Conservation (phyloP, 2,329 filamentous ascomycete species). For the Talaromyces sp. region DNA sequence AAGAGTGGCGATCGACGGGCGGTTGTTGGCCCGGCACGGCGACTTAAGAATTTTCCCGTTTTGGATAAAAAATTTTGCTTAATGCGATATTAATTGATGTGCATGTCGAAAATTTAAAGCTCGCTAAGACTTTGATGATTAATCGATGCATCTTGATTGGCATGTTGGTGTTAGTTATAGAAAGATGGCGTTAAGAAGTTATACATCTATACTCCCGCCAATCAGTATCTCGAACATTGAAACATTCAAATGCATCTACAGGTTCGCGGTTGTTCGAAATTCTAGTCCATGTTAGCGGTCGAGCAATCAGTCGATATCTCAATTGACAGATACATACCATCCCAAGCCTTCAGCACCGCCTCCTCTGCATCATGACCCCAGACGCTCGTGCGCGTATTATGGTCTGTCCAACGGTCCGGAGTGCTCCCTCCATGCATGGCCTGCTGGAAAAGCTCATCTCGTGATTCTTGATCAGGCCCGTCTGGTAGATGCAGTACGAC, state of each 20-base stretch:
- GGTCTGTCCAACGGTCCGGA: slow-evolving; percentile 64
- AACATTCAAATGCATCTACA: not conserved
- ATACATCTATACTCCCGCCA: not conserved
- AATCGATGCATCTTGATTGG: no score
- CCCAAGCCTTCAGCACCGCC: slow-evolving; percentile 27
- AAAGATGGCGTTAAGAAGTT: not conserved
- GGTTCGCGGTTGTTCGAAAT: not conserved
- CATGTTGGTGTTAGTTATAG: no score
- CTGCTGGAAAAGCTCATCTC: slow-evolving; percentile 36
- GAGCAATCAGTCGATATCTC: no score
- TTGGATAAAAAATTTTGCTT: not conserved
- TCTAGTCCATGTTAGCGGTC: not conserved
- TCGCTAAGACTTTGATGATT: no score
- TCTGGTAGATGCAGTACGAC: slow-evolving; percentile 35
- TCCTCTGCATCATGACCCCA: slow-evolving; percentile 36
- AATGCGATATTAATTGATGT: not conserved
- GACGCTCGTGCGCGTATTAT: slow-evolving; percentile 54
- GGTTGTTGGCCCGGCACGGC: not conserved
- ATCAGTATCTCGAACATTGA: not conserved
- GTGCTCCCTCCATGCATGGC: slow-evolving; percentile 23
- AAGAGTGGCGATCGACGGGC: not conserved
- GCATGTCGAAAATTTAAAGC: not conserved
- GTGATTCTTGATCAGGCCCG: slow-evolving; percentile 34
- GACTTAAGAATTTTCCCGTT: not conserved
- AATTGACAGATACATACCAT: slow-evolving; percentile 10